Conservation (phyloP, 1,139 yeast genomes). For the Scheffersomyces segobiensis region DNA sequence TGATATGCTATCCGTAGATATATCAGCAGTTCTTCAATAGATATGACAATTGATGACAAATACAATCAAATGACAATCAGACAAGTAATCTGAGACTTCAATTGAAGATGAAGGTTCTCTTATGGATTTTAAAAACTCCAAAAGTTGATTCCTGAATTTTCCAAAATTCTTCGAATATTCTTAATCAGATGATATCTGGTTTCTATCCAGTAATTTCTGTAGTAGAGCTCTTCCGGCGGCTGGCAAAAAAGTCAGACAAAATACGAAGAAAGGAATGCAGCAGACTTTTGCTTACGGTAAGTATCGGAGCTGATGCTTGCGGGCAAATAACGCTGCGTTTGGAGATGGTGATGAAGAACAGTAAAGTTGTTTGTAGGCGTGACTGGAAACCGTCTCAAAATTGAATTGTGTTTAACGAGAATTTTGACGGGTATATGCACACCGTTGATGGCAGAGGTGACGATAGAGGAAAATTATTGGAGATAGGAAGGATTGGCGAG, state of each 20-base stretch:
- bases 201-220: background rate
- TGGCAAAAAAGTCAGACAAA: background rate
- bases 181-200: background rate
- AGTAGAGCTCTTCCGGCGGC: background rate
- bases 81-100: background rate
- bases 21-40: background rate
- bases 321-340: background rate
- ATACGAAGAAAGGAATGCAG: background rate
- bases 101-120: background rate
- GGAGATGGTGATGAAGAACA: background rate
- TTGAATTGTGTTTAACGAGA: background rate
- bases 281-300: background rate
- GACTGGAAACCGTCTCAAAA: background rate
- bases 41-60: background rate
- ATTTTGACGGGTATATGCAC: background rate
- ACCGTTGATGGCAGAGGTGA: background rate
- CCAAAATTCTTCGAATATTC: background rate
- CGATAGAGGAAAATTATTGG: background rate
- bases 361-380: background rate
- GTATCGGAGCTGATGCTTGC: background rate
- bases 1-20: background rate
- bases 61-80: background rate
- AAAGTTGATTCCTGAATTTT: background rate
- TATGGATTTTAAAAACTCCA: background rate
- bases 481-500: background rate